Percentiles rank a stretch among this genome's conserved stretches.
Conservation (phyloP, 306 rosid species). For the Astragalus glycyphyllos region DNA sequence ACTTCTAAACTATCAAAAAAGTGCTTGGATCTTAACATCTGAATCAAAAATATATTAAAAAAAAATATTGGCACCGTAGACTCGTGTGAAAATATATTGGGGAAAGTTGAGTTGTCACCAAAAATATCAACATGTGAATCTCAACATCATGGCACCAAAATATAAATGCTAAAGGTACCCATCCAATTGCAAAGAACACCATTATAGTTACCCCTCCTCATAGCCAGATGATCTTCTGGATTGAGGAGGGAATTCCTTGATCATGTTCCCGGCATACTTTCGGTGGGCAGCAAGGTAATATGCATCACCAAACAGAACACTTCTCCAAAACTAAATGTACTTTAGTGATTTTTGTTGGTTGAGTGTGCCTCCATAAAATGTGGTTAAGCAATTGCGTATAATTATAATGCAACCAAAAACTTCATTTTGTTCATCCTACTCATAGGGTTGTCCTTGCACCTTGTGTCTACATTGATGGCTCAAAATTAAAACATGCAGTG, state of each 20-base stretch:
- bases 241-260: not conserved
- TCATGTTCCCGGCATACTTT: not conserved
- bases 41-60: too few species aligned
- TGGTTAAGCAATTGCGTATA: not conserved
- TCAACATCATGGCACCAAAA: constrained; percentile 11
- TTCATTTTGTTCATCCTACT: constrained; percentile 2
- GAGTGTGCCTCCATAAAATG: not conserved
- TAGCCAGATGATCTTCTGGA: constrained; percentile 17
- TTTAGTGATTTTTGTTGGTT: not conserved
- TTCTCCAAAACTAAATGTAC: constrained; percentile 8
- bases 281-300: not conserved
- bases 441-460: not conserved
- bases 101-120: too few species aligned
- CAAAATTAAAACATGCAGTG: not conserved
- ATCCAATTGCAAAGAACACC: not conserved
- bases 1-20: constrained; percentile 1
- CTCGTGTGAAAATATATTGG: too few species aligned
- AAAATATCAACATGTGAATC: too few species aligned
- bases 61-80: too few species aligned
- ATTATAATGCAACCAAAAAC: constrained; percentile 2
- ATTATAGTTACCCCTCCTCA: not conserved
- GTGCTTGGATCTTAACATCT: constrained; percentile 5
- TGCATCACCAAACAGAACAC: not conserved
- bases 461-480: constrained; percentile 5
- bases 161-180: not conserved